Evolutionary conservation across 768 basidiomycete genomes (phyloP).

Genomic region (Mrakia hoshinonis): DNA sequence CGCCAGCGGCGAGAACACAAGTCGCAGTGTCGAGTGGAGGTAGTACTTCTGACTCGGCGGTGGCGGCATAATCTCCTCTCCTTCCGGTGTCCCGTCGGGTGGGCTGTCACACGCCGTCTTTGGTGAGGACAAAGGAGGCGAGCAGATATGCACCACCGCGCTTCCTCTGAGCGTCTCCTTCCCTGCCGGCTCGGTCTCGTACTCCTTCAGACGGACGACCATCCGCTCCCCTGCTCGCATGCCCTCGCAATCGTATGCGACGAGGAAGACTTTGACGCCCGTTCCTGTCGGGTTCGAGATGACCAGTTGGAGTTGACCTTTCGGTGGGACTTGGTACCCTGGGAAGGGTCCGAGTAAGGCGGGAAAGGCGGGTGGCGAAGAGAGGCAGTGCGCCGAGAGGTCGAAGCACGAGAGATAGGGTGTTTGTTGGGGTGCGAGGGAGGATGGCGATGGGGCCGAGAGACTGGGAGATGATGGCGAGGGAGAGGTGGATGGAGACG

Average conservation of each 20-base stretch:
- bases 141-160: slow-evolving; percentile 38
- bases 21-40: slow-evolving; percentile 35
- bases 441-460: neutral
- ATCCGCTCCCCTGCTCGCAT: slow-evolving; percentile 37
- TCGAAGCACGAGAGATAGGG: slow-evolving; percentile 40
- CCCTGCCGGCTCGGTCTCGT: slow-evolving; percentile 18
- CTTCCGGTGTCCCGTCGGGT: too few species aligned
- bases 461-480: neutral
- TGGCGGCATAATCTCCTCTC: too few species aligned
- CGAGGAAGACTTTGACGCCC: slow-evolving; percentile 38
- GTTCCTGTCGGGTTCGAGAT: slow-evolving; percentile 37
- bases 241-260: slow-evolving; percentile 39
- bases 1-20: slow-evolving; percentile 37
- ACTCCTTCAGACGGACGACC: slow-evolving; percentile 37
- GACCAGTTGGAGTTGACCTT: slow-evolving; percentile 40
- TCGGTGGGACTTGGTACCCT: slow-evolving; percentile 36
- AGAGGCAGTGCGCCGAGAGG: slow-evolving; percentile 34
- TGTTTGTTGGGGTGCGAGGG: slow-evolving; percentile 21
- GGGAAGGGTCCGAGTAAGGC: slow-evolving; percentile 29
- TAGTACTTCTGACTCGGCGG: slow-evolving; percentile 27
- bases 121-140: slow-evolving; percentile 27
- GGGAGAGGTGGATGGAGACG: neutral
- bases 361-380: slow-evolving; percentile 9
- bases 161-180: slow-evolving; percentile 37
- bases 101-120: neutral